phyloP scores from a whole-genome alignment of 148 eudicot genomes.

The Nyssa sinensis region DNA sequence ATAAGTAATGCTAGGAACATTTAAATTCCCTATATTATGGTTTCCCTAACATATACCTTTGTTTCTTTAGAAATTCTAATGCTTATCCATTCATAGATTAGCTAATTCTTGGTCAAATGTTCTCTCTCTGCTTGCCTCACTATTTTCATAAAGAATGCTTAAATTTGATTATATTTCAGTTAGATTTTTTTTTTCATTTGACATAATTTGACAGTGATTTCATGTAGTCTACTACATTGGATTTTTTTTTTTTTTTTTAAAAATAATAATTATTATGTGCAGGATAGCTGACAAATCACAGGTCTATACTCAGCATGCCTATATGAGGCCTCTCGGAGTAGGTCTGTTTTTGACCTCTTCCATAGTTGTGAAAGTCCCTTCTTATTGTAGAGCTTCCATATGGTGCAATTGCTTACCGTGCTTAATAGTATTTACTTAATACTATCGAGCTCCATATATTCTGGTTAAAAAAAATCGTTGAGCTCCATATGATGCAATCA shows the following conservation, averaged over 20 bases:
- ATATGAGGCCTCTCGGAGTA: conserved; percentile 99
- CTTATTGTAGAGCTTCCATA: background rate
- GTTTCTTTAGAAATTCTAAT: background rate
- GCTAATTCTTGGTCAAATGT: too few species aligned
- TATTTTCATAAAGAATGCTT: background rate
- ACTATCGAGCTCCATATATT: too few species aligned
- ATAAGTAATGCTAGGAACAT: background rate
- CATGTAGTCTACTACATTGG: background rate
- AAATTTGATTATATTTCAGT: background rate
- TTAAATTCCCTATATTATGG: background rate
- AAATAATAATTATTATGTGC: background rate
- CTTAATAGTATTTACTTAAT: too few species aligned
- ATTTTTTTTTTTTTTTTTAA: background rate
- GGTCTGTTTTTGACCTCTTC: conserved; percentile 45
- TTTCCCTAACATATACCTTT: background rate
- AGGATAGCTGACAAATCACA: conserved; percentile 99
- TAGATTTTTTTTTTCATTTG: background rate
- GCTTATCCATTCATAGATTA: too few species aligned
- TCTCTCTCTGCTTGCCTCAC: background rate
- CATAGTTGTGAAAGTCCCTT: background rate
- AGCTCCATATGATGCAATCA: background rate
- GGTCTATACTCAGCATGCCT: conserved; percentile 96
- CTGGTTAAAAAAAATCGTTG: too few species aligned
- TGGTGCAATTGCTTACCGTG: too few species aligned
- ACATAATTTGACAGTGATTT: background rate